phyloP scores from a whole-genome alignment of 352 stramenopile species.

The Heterotrichella gracilis region DNA sequence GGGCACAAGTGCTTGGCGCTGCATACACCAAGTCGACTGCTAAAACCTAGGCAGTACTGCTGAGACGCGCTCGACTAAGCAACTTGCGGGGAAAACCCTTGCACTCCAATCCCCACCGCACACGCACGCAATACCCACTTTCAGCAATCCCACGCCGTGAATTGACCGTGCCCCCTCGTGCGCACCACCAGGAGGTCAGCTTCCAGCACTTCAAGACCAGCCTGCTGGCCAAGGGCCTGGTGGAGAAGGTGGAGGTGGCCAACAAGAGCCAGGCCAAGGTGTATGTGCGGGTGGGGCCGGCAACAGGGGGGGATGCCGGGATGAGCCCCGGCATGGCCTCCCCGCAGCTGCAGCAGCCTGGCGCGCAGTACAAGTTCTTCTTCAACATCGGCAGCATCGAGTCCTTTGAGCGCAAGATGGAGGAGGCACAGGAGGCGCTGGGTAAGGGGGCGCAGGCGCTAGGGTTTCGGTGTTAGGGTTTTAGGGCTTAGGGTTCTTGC shows the following conservation, averaged over 20 bases:
- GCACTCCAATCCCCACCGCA: too few species aligned
- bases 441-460: too few species aligned
- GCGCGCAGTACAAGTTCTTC: conserved; percentile 32
- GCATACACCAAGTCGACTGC: too few species aligned
- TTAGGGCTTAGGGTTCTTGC: too few species aligned
- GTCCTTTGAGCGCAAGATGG: conserved; percentile 78
- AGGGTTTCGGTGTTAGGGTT: too few species aligned
- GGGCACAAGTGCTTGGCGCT: too few species aligned
- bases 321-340: conserved; percentile 11
- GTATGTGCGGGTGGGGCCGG: conserved; percentile 23
- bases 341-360: not conserved
- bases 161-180: too few species aligned
- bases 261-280: conserved; percentile 59
- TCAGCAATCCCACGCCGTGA: too few species aligned
- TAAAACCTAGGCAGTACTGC: too few species aligned
- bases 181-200: conserved; percentile 46
- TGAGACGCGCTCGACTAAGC: too few species aligned
- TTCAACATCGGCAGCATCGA: conserved; percentile 93
- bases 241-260: conserved; percentile 47
- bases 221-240: conserved; percentile 37
- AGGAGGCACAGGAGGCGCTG: conserved; percentile 67
- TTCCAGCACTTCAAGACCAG: conserved; percentile 53
- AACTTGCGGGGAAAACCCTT: too few species aligned
- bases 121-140: too few species aligned
- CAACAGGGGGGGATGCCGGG: not conserved